Evolutionary conservation across 2,329 filamentous ascomycete species (phyloP).

Genomic region (Balansia obtecta): DNA sequence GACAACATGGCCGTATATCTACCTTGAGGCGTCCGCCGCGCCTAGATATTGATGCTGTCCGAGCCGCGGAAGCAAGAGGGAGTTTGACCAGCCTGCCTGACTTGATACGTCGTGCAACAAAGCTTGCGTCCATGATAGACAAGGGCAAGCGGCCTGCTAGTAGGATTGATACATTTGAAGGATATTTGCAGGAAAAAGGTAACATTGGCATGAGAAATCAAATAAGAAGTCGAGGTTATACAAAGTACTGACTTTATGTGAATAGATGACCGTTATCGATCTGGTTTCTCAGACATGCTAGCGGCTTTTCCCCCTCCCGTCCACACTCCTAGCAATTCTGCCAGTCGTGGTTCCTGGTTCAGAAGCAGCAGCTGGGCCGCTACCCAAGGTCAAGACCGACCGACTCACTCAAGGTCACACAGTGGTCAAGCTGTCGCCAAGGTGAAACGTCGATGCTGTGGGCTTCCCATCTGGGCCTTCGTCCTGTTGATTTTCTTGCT

Average conservation of each 20-base stretch:
- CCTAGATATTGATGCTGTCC: constrained; percentile 71
- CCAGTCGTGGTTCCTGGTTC: constrained; percentile 35
- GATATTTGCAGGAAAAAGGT: constrained; percentile 34
- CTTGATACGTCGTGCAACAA: constrained; percentile 78
- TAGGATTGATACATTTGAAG: constrained; percentile 39
- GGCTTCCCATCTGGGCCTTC: constrained; percentile 70
- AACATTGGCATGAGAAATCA: constrained; percentile 11
- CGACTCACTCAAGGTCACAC: constrained; percentile 5
- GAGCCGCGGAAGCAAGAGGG: constrained; percentile 69
- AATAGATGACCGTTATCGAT: constrained; percentile 32
- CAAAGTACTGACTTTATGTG: constrained; percentile 3
- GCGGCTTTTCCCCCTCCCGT: constrained; percentile 52
- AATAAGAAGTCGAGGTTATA: not conserved
- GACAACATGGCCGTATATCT: constrained; percentile 32
- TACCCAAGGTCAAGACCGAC: constrained; percentile 16
- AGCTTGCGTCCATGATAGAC: constrained; percentile 77
- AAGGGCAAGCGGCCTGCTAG: constrained; percentile 57
- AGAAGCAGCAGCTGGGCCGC: constrained; percentile 37
- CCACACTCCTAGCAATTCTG: constrained; percentile 27
- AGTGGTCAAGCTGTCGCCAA: constrained; percentile 12
- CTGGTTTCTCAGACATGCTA: constrained; percentile 51
- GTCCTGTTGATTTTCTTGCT: constrained; percentile 51
- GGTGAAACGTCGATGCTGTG: constrained; percentile 57
- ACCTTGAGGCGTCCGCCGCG: constrained; percentile 54
- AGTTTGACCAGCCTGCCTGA: constrained; percentile 89